These are phyloP conservation scores for Sutorius eximius DNA, from an alignment of 1,284 basidiomycete species.

Conservation along the genomic window DNA sequence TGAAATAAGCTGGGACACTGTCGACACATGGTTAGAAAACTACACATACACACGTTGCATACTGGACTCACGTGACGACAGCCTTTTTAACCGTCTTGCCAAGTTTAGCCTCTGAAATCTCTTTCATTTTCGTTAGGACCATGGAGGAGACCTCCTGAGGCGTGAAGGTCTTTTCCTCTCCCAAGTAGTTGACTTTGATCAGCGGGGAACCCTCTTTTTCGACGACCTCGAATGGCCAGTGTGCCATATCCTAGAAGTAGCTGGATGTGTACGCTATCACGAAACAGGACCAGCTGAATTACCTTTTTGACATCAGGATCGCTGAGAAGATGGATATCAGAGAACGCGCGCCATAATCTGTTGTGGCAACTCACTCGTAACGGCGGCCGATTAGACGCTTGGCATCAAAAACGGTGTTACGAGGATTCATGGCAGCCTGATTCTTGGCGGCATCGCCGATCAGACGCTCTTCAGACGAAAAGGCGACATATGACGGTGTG, in stretches of 20 bases:
- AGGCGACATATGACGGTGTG: slow-evolving; percentile 98
- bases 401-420: slow-evolving; percentile 95
- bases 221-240: slow-evolving; percentile 95
- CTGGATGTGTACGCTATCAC: slow-evolving; percentile 4
- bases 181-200: slow-evolving; percentile 93
- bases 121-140: slow-evolving; percentile 99
- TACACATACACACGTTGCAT: neutral
- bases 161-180: slow-evolving; percentile 93
- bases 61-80: slow-evolving; percentile 75
- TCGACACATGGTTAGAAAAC: neutral
- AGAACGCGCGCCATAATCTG: slow-evolving; percentile 7
- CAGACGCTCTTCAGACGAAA: slow-evolving; percentile 96
- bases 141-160: slow-evolving; percentile 98
- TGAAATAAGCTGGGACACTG: slow-evolving; percentile 95
- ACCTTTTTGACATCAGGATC: slow-evolving; percentile 88
- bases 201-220: slow-evolving; percentile 93
- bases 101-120: slow-evolving; percentile 98
- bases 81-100: slow-evolving; percentile 95
- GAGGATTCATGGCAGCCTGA: slow-evolving; percentile 94
- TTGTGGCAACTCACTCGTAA: slow-evolving; percentile 68
- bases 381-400: slow-evolving; percentile 97
- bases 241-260: slow-evolving; percentile 67
- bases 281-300: slow-evolving; percentile 4
- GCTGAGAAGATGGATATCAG: slow-evolving; percentile 39
- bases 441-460: slow-evolving; percentile 99